A percentile compares a stretch with the other conserved stretches of the same genome.
Evolutionary conservation across 1,139 yeast species (phyloP).

Genomic region (Nakaseomyces bracarensis): DNA sequence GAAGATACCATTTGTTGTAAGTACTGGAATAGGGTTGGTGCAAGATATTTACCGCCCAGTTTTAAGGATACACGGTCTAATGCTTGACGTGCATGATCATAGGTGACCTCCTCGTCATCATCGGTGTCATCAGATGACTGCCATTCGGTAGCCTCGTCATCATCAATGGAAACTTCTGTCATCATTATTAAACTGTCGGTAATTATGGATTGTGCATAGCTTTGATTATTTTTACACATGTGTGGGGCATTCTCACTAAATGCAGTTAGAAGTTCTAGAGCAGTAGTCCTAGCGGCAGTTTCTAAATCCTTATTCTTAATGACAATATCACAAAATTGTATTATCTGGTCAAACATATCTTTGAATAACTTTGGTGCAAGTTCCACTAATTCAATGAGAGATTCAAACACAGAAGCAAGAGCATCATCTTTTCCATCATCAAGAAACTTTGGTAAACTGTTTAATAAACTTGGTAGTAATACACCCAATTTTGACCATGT

Average conservation of each 20-base stretch:
- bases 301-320: slow-evolving; percentile 77
- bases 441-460: slow-evolving; percentile 78
- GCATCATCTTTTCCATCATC: slow-evolving; percentile 73
- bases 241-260: slow-evolving; percentile 91
- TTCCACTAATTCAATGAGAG: slow-evolving; percentile 82
- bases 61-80: slow-evolving; percentile 81
- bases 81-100: slow-evolving; percentile 89
- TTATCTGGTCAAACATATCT: slow-evolving; percentile 79
- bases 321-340: slow-evolving; percentile 76
- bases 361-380: slow-evolving; percentile 91
- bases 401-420: slow-evolving; percentile 78
- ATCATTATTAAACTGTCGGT: slow-evolving; percentile 71
- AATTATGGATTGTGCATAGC: slow-evolving; percentile 66
- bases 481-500: slow-evolving; percentile 72
- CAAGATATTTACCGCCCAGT: slow-evolving; percentile 74
- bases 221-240: slow-evolving; percentile 79
- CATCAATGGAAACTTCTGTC: slow-evolving; percentile 88
- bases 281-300: slow-evolving; percentile 69
- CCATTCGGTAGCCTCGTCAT: slow-evolving; percentile 78
- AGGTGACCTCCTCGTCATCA: slow-evolving; percentile 81
- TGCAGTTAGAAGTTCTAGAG: slow-evolving; percentile 79
- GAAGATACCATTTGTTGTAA: slow-evolving; percentile 77
- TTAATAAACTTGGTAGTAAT: slow-evolving; percentile 71
- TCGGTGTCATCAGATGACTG: slow-evolving; percentile 71
- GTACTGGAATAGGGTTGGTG: slow-evolving; percentile 78